A percentile compares a stretch with the other conserved stretches of the same genome.
Conservation (phyloP, 495 filamentous ascomycete genomes). For the Annulohypoxylon nitens region DNA sequence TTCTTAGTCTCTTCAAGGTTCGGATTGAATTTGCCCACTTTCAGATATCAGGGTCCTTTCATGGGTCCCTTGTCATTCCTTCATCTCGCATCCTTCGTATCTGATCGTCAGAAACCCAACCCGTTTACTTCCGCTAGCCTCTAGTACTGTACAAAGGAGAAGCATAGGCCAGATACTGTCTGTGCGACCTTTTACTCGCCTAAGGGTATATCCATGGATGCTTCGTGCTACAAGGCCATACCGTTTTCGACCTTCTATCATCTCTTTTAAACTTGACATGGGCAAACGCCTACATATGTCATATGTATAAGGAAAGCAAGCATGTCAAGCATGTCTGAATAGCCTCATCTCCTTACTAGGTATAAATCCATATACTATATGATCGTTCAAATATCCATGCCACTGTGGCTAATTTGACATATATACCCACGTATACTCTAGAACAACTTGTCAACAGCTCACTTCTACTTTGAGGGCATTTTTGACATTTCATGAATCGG, state of each 20-base stretch:
- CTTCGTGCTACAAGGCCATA: slow-evolving; percentile 8
- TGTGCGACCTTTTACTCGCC: slow-evolving; percentile 14
- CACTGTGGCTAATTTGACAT: slow-evolving; percentile 1
- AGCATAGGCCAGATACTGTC: slow-evolving; percentile 31
- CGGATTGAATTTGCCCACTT: slow-evolving; percentile 30
- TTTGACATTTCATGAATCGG: slow-evolving; percentile 17
- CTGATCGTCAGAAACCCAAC: slow-evolving; percentile 46
- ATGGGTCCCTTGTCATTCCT: slow-evolving; percentile 45
- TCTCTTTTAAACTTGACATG: slow-evolving; percentile 11
- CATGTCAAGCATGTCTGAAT: slow-evolving; percentile 17
- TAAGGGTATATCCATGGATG: slow-evolving; percentile 1
- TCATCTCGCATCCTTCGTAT: slow-evolving; percentile 50
- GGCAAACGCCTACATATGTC: not conserved
- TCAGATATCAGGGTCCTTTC: slow-evolving; percentile 46
- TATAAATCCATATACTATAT: slow-evolving; percentile 1
- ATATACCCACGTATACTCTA: not conserved
- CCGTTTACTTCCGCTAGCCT: slow-evolving; percentile 39
- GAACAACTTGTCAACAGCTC: slow-evolving; percentile 6
- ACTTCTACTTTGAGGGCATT: slow-evolving; percentile 2
- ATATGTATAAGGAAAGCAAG: slow-evolving; percentile 7
- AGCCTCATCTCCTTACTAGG: slow-evolving; percentile 20
- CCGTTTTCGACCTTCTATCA: slow-evolving; percentile 11
- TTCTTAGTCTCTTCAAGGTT: too few species aligned
- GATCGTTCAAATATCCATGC: not conserved
- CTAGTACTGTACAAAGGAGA: slow-evolving; percentile 33